phyloP scores from a whole-genome alignment of 331 rosid genomes.

The Telfairia occidentalis region DNA sequence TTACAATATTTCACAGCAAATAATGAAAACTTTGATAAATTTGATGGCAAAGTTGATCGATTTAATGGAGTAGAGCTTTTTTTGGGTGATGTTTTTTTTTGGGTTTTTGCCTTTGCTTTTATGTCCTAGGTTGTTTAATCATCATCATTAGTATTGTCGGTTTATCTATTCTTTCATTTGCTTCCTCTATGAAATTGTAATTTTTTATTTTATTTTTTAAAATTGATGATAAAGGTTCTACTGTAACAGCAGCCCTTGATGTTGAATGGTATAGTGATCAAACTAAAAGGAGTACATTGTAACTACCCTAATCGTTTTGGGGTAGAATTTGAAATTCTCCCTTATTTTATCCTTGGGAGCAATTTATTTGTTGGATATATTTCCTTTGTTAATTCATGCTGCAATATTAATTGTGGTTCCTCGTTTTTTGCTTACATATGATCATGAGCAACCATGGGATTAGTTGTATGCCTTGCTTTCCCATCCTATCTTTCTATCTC shows the following conservation, averaged over 20 bases:
- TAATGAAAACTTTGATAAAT: neutral
- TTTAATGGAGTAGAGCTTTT: neutral
- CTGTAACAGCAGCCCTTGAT: neutral
- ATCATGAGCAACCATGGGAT: neutral
- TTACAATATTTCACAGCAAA: neutral
- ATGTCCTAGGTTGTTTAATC: neutral
- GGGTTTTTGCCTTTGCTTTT: neutral
- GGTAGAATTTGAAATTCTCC: neutral
- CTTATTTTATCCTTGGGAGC: neutral
- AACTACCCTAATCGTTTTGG: neutral
- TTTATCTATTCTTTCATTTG: neutral
- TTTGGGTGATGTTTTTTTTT: neutral
- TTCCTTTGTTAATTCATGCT: neutral
- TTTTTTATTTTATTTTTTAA: neutral
- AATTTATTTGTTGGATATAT: neutral
- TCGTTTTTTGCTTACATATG: neutral
- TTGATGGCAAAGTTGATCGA: neutral
- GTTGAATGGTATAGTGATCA: neutral
- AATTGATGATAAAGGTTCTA: neutral
- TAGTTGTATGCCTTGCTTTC: slow-evolving; percentile 1
- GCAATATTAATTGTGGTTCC: neutral
- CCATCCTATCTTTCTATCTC: neutral
- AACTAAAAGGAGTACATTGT: neutral
- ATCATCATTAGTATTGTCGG: neutral
- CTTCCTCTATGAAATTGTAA: neutral